phyloP scores from a whole-genome alignment of 352 stramenopile genomes.

The Phytophthora pseudosyringae region DNA sequence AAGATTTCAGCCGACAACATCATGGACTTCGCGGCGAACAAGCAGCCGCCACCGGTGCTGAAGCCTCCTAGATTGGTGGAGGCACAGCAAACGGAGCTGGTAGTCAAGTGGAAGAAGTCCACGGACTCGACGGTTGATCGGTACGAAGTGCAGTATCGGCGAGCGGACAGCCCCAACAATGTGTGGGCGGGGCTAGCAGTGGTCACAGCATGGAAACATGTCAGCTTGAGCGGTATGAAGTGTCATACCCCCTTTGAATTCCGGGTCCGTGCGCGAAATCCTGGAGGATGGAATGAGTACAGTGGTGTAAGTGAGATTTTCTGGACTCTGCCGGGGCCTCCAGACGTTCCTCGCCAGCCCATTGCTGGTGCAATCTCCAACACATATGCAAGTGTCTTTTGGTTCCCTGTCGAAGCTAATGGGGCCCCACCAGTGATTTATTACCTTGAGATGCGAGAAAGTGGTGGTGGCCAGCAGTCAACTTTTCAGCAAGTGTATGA shows the following conservation, averaged over 20 bases:
- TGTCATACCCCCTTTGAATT: slow-evolving; percentile 69
- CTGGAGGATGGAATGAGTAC: slow-evolving; percentile 75
- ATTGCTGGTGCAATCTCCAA: slow-evolving; percentile 66
- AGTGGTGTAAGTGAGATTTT: slow-evolving; percentile 53
- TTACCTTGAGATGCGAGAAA: slow-evolving; percentile 62
- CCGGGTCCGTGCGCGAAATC: slow-evolving; percentile 68
- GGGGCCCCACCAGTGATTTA: slow-evolving; percentile 70
- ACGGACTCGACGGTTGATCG: slow-evolving; percentile 69
- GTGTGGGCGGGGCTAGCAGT: slow-evolving; percentile 52
- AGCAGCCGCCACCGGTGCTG: slow-evolving; percentile 39
- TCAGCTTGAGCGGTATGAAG: slow-evolving; percentile 46
- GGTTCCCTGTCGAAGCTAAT: slow-evolving; percentile 63
- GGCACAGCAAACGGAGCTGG: slow-evolving; percentile 56
- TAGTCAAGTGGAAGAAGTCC: slow-evolving; percentile 66
- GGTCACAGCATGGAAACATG: slow-evolving; percentile 45
- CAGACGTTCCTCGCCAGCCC: slow-evolving; percentile 49
- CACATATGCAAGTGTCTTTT: slow-evolving; percentile 78
- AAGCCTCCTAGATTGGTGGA: slow-evolving; percentile 56
- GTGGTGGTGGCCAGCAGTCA: slow-evolving; percentile 27
- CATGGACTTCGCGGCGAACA: slow-evolving; percentile 56
- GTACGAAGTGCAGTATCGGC: slow-evolving; percentile 76
- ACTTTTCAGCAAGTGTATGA: slow-evolving; percentile 62
- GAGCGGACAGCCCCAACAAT: slow-evolving; percentile 54
- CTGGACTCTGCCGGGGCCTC: slow-evolving; percentile 64
- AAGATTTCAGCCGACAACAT: slow-evolving; percentile 76